phyloP scores from a whole-genome alignment of 306 rosid species.

The Cucumis sativus region Cucumber_9930_V3 NC_026661.2:14521501-14522000 shows the following conservation, averaged over 20 bases:
- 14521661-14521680: slow-evolving; percentile 45
- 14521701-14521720: slow-evolving; percentile 70
- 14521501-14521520: neutral
- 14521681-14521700: slow-evolving; percentile 85
- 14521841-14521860: slow-evolving; percentile 12
- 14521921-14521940: slow-evolving; percentile 16
- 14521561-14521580: neutral
- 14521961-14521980: slow-evolving; percentile 62
- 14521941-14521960: slow-evolving; percentile 69
- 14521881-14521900: neutral
- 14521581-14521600: neutral
- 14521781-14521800: slow-evolving; percentile 55
- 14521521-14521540: neutral
- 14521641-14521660: slow-evolving; percentile 1
- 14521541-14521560: neutral
- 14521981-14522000: slow-evolving; percentile 69
- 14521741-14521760: slow-evolving; percentile 46
- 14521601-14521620: neutral
- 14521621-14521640: neutral
- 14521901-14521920: neutral
- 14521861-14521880: slow-evolving; percentile 5
- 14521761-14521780: slow-evolving; percentile 26
- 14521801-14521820: slow-evolving; percentile 9
- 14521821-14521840: slow-evolving; percentile 8
- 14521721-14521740: slow-evolving; percentile 61